Evolutionary conservation across 2,329 filamentous ascomycete genomes (phyloP).

Genomic region (Ophiostoma fasciatum): DNA sequence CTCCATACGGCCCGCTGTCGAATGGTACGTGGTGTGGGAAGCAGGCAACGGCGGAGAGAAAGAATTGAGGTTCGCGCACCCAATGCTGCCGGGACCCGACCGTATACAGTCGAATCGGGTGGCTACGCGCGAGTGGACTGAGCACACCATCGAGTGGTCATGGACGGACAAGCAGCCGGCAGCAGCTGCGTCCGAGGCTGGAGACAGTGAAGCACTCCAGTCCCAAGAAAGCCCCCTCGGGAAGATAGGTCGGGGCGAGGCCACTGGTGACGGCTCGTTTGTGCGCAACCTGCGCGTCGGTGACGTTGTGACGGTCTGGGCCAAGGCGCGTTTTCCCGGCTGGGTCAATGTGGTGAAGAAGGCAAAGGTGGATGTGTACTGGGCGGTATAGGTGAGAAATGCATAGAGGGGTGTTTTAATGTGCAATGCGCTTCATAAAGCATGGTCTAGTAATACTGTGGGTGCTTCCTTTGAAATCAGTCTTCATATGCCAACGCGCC

Average conservation of each 20-base stretch:
- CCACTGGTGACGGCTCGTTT: slow-evolving; percentile 38
- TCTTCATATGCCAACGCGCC: not conserved
- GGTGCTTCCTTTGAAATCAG: no score
- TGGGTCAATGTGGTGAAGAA: slow-evolving; percentile 38
- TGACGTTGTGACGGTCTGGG: slow-evolving; percentile 48
- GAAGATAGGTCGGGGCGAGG: slow-evolving; percentile 32
- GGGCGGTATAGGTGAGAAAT: slow-evolving; percentile 38
- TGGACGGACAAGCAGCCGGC: slow-evolving; percentile 29
- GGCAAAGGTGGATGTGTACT: slow-evolving; percentile 42
- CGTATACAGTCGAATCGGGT: slow-evolving; percentile 33
- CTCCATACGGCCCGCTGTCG: not conserved
- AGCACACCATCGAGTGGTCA: slow-evolving; percentile 38
- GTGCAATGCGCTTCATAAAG: no score
- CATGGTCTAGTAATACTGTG: no score
- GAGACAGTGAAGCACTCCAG: no score
- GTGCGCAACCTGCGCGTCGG: slow-evolving; percentile 41
- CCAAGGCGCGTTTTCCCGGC: slow-evolving; percentile 36
- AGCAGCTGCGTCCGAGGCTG: no score
- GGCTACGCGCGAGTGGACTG: slow-evolving; percentile 19
- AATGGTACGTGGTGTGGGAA: not conserved
- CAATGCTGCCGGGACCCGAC: slow-evolving; percentile 18
- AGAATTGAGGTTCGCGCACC: no score
- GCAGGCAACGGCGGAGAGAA: no score
- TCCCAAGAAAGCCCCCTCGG: slow-evolving; percentile 21
- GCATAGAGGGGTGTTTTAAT: no score